Evolutionary conservation across 2,329 filamentous ascomycete species (phyloP).

Genomic region (Penicillium paneum): DNA sequence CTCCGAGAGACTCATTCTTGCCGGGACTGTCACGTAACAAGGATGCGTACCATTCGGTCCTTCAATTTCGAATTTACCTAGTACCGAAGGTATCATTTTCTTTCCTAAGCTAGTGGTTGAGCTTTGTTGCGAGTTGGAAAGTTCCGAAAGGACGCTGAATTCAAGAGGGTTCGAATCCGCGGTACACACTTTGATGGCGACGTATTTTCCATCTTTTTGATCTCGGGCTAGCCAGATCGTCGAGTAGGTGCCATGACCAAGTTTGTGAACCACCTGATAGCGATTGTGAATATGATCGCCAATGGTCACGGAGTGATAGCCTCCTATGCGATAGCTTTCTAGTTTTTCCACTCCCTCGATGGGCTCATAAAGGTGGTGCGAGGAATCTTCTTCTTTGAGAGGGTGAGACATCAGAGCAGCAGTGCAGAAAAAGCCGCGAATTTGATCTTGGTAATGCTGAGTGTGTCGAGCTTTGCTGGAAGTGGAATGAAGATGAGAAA

Average conservation of each 20-base stretch:
- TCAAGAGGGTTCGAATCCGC: slow-evolving; percentile 21
- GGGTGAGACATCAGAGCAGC: neutral
- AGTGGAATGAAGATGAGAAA: neutral
- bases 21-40: slow-evolving; percentile 16
- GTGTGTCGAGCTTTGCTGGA: neutral
- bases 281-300: slow-evolving; percentile 29
- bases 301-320: slow-evolving; percentile 31
- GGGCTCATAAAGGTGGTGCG: slow-evolving; percentile 4
- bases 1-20: slow-evolving; percentile 15
- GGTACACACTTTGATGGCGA: slow-evolving; percentile 29
- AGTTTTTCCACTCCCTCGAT: slow-evolving; percentile 23
- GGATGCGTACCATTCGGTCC: slow-evolving; percentile 16
- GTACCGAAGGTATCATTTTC: slow-evolving; percentile 10
- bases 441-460: neutral
- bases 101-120: neutral
- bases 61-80: slow-evolving; percentile 13
- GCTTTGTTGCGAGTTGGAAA: neutral
- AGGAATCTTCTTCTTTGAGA: neutral
- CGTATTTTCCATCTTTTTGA: slow-evolving; percentile 19
- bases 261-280: slow-evolving; percentile 42
- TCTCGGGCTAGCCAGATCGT: slow-evolving; percentile 32
- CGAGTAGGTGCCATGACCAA: slow-evolving; percentile 41
- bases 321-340: slow-evolving; percentile 24
- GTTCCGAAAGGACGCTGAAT: slow-evolving; percentile 10
- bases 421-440: neutral